Evolutionary conservation across 176 grass and related monocot species (phyloP).

Genomic region (Alopecurus myosuroides): DNA sequence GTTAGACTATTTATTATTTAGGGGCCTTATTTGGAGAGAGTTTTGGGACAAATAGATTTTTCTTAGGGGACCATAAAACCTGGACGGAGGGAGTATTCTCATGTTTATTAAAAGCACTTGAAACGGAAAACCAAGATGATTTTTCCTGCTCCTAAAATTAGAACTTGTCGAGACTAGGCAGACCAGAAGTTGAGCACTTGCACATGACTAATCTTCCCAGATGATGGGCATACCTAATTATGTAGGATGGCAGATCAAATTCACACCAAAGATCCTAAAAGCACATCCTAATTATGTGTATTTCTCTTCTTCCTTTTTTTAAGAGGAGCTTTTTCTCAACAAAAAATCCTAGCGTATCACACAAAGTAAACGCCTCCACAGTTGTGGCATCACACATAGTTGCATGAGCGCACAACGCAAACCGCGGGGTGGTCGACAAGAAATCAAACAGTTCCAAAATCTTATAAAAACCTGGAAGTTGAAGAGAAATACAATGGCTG

Average conservation of each 20-base stretch:
- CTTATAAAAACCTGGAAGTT: too few species aligned
- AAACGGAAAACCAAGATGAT: background rate
- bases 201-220: background rate
- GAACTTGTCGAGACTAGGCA: background rate
- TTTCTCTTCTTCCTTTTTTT: too few species aligned
- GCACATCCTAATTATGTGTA: background rate
- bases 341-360: too few species aligned
- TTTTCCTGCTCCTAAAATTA: background rate
- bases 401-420: background rate
- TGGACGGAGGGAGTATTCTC: too few species aligned
- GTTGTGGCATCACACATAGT: background rate
- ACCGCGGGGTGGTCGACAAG: background rate
- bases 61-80: too few species aligned
- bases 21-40: too few species aligned
- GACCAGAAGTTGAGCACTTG: background rate
- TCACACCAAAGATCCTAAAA: background rate
- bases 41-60: too few species aligned
- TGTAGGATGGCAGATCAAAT: background rate
- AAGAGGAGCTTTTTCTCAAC: too few species aligned
- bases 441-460: background rate
- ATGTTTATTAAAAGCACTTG: background rate
- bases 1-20: too few species aligned
- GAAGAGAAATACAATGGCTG: too few species aligned
- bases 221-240: background rate
- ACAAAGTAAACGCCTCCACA: background rate